A percentile compares a stretch with the other conserved stretches of the same genome.
Evolutionary conservation across 1,139 yeast species (phyloP).

Genomic region (Yamadazyma aaseri): DNA sequence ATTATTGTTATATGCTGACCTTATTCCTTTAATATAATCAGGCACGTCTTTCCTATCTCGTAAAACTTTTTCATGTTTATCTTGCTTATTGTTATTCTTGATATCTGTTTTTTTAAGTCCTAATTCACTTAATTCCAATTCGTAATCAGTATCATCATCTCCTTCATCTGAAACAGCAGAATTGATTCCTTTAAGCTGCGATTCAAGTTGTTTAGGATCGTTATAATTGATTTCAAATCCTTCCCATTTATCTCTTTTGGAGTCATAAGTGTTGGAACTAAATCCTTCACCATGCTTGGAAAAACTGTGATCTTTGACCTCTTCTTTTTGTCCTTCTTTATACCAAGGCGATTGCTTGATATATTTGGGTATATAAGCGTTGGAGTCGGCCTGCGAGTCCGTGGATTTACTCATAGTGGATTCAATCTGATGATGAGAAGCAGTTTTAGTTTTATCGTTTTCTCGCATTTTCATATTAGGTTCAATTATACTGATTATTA

Average conservation of each 20-base stretch:
- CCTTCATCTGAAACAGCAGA: constrained; percentile 20
- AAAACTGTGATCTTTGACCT: constrained; percentile 29
- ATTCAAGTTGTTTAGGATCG: constrained; percentile 36
- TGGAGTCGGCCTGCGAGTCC: constrained; percentile 2
- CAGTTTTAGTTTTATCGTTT: too few species aligned
- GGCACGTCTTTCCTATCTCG: constrained; percentile 57
- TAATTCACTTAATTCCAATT: constrained; percentile 48
- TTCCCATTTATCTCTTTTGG: constrained; percentile 76
- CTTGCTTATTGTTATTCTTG: constrained; percentile 30
- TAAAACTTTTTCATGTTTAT: constrained; percentile 35
- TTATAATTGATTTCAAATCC: constrained; percentile 61
- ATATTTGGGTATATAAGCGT: constrained; percentile 21
- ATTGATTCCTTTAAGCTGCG: not conserved
- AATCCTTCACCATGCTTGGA: constrained; percentile 15
- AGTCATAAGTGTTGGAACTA: constrained; percentile 50
- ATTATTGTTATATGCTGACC: constrained; percentile 10
- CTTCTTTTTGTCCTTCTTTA: constrained; percentile 19
- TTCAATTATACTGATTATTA: too few species aligned
- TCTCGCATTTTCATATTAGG: too few species aligned
- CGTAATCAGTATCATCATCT: constrained; percentile 50
- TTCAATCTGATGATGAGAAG: too few species aligned
- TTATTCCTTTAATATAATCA: constrained; percentile 42
- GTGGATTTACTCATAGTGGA: not conserved
- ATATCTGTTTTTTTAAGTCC: constrained; percentile 34
- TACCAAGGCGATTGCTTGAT: constrained; percentile 15